Base-by-base conservation (phyloP, 169 alveolate genomes). In the Besnoitia besnoiti region DNA sequence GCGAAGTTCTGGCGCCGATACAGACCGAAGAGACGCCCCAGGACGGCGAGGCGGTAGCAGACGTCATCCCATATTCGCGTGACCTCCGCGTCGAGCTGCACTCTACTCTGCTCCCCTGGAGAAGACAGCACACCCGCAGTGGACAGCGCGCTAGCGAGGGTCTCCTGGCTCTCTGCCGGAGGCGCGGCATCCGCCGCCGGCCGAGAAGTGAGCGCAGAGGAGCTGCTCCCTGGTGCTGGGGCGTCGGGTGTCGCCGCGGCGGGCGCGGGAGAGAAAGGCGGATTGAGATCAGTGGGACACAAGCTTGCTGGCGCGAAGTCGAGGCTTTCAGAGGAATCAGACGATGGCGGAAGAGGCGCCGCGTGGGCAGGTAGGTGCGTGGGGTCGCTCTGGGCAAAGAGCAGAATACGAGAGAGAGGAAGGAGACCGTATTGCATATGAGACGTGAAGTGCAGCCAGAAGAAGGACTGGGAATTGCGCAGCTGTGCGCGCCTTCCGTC, bases 331-430 rank as follows among this genome's bases (percentile, higher is more conserved):
- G 67, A 3, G 67, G 7, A 3, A n/a, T 19, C 24, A 16, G 67
- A 5, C 30, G 30, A 5, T 21, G 67, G 30, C 4, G 67, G n/a
- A 19, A 5, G 33, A 10, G 67, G 67, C 12, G 1, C n/a, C 67
- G 24, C 67, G 27, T 5, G 30, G 67, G 27, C 1, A n/a, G 67
- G 24, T 49, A 5, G 5, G 67, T 10, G 33, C 30, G 67, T 16
- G 67, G 67, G 30, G 30, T 55, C 24, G 12, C n/a, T 5, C 14
- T 1, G 80, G 2, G 80, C 2, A 42, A 35, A 40, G 87, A 77
- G 87, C 12, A 77, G 87, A 35, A 77, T 42, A 16, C 87, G 55
- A 2, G 87, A 2, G 87, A 77, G 87, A 39, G 87, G 59, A 24
- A 77, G 59, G 24, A 77, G 55, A 0, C 49, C 87, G 59, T 12